Evolutionary conservation across 371 early-diverging fungal species (phyloP).

Genomic region (Mycotypha africana): DNA sequence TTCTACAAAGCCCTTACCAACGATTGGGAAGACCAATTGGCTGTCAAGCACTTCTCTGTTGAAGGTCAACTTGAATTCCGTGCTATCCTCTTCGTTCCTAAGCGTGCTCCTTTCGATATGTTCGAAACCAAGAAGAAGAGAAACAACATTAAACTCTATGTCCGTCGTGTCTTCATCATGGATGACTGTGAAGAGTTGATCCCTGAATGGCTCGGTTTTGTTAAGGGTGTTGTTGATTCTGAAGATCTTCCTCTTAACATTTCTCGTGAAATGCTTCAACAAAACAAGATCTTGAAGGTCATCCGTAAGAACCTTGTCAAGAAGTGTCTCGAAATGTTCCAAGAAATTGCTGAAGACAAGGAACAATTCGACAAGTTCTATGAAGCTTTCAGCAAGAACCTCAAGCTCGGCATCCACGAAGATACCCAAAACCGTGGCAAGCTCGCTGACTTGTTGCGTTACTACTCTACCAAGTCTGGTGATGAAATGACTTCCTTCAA

Average conservation of each 20-base stretch:
- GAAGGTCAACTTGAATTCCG: slow-evolving; percentile 84
- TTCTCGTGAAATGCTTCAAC: slow-evolving; percentile 86
- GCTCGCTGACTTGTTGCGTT: slow-evolving; percentile 72
- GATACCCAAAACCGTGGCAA: slow-evolving; percentile 59
- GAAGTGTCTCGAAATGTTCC: slow-evolving; percentile 80
- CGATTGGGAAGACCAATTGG: slow-evolving; percentile 65
- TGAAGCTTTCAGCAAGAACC: slow-evolving; percentile 61
- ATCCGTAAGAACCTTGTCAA: slow-evolving; percentile 78
- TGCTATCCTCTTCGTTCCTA: slow-evolving; percentile 74
- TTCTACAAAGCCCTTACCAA: slow-evolving; percentile 85
- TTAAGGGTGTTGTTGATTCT: slow-evolving; percentile 78
- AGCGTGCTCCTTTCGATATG: slow-evolving; percentile 62
- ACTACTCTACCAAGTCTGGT: slow-evolving; percentile 63
- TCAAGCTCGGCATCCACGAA: slow-evolving; percentile 81
- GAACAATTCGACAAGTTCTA: slow-evolving; percentile 73
- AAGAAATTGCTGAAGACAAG: slow-evolving; percentile 61
- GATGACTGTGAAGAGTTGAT: slow-evolving; percentile 71
- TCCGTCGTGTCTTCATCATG: slow-evolving; percentile 85
- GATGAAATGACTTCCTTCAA: slow-evolving; percentile 63
- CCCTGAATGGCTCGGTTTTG: slow-evolving; percentile 57
- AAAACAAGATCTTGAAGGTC: slow-evolving; percentile 69
- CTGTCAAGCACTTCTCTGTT: slow-evolving; percentile 71
- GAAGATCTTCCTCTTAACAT: slow-evolving; percentile 89
- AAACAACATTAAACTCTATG: slow-evolving; percentile 81
- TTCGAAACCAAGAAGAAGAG: slow-evolving; percentile 63